Conservation (phyloP, 495 filamentous ascomycete species). For the Aspergillus incahuasiensis region DNA sequence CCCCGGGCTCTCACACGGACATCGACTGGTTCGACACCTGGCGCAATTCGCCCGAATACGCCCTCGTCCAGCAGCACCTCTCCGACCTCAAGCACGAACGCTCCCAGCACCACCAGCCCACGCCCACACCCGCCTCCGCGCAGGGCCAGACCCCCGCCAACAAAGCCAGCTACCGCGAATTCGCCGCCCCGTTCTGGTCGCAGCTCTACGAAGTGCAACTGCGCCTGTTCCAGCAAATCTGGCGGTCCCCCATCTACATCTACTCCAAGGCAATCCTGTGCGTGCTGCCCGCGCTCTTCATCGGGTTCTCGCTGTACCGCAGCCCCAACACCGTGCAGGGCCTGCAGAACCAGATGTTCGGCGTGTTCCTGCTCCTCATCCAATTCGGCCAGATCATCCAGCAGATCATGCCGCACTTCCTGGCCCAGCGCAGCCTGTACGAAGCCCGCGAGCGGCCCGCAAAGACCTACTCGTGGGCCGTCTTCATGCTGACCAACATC, state of each 20-base stretch:
- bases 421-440: conserved; percentile 63
- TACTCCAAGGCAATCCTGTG: conserved; percentile 49
- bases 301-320: conserved; percentile 90
- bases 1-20: conserved; percentile 67
- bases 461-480: conserved; percentile 73
- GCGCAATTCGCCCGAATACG: no score
- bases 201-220: no score
- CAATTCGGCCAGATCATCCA: conserved; percentile 75
- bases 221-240: no score
- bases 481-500: conserved; percentile 65
- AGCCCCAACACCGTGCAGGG: conserved; percentile 69
- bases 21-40: conserved; percentile 60
- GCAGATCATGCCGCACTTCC: conserved; percentile 72
- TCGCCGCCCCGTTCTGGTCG: no score
- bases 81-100: no score
- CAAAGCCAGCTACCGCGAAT: no score
- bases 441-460: conserved; percentile 66
- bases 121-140: no score
- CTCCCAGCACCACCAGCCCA: no score
- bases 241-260: not conserved
- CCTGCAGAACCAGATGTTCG: conserved; percentile 86
- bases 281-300: conserved; percentile 58
- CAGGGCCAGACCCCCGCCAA: no score
- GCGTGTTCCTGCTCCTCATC: conserved; percentile 84
- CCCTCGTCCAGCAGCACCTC: no score